phyloP scores from a whole-genome alignment of 352 stramenopile species.

The Aphanomyces euteiches region DNA sequence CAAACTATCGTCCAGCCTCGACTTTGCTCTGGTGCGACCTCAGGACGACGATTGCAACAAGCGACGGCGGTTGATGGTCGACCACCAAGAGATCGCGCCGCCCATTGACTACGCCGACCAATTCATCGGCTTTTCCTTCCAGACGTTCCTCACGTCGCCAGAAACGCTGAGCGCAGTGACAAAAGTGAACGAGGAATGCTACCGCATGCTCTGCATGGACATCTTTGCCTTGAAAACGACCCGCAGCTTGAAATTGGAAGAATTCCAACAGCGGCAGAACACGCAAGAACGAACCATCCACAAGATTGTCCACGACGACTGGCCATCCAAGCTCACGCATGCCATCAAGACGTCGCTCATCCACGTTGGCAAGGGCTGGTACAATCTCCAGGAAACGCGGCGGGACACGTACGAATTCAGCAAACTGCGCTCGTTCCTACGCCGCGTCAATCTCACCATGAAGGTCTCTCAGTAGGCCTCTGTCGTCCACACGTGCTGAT shows the following conservation, averaged over 20 bases:
- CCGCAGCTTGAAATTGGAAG: slow-evolving; percentile 76
- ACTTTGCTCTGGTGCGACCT: slow-evolving; percentile 2
- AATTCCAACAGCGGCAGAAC: slow-evolving; percentile 81
- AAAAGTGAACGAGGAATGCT: slow-evolving; percentile 85
- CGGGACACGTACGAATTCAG: slow-evolving; percentile 88
- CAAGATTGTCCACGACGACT: slow-evolving; percentile 81
- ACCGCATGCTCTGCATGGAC: slow-evolving; percentile 70
- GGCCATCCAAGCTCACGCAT: slow-evolving; percentile 59
- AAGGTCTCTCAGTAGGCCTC: slow-evolving; percentile 2
- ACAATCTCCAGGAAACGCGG: slow-evolving; percentile 75
- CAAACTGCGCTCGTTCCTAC: slow-evolving; percentile 69
- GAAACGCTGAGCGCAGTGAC: slow-evolving; percentile 64
- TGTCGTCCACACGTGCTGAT: neutral
- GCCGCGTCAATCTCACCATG: slow-evolving; percentile 77
- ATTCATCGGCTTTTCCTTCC: slow-evolving; percentile 84
- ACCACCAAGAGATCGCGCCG: slow-evolving; percentile 33
- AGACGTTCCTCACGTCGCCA: slow-evolving; percentile 77
- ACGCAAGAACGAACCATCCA: slow-evolving; percentile 60
- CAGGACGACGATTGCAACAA: neutral
- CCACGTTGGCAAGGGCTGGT: slow-evolving; percentile 82
- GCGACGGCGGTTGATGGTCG: neutral
- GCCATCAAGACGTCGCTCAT: slow-evolving; percentile 70
- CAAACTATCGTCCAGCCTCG: slow-evolving; percentile 9
- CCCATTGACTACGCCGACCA: slow-evolving; percentile 82
- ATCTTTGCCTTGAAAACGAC: slow-evolving; percentile 71